phyloP scores from a whole-genome alignment of 106 monocot species.

The Chionographis japonica region DNA sequence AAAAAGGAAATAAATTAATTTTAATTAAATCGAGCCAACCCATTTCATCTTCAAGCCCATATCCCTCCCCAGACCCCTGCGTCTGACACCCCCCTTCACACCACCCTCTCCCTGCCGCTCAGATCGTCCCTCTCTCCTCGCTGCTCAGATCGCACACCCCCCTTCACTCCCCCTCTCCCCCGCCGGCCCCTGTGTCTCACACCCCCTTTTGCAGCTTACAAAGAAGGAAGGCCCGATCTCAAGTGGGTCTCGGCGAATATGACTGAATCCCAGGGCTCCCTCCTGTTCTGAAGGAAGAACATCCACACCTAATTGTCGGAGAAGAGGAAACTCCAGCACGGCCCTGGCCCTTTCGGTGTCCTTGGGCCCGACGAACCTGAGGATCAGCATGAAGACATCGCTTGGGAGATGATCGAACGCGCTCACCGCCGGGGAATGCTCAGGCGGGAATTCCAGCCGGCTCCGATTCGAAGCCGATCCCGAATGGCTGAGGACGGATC shows the following conservation, averaged over 20 bases:
- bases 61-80: too few relatives aligned
- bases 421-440: slow-evolving; percentile 26
- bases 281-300: slow-evolving; percentile 59
- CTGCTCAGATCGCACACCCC: too few relatives aligned
- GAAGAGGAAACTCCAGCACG: slow-evolving; percentile 50
- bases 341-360: slow-evolving; percentile 43
- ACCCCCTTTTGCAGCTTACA: slow-evolving; percentile 8
- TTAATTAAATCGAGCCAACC: too few relatives aligned
- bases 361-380: slow-evolving; percentile 49
- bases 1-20: too few relatives aligned
- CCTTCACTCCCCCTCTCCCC: too few relatives aligned
- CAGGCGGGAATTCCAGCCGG: neutral
- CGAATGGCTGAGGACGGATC: slow-evolving; percentile 38
- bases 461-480: slow-evolving; percentile 8
- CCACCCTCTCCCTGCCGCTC: too few relatives aligned
- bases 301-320: slow-evolving; percentile 83
- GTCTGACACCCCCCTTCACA: too few relatives aligned
- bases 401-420: slow-evolving; percentile 54
- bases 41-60: too few relatives aligned
- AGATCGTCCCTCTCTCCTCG: too few relatives aligned
- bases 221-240: slow-evolving; percentile 28
- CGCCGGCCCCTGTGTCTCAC: too few relatives aligned
- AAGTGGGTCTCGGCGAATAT: slow-evolving; percentile 78
- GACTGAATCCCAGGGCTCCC: slow-evolving; percentile 60
- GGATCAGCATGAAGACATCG: slow-evolving; percentile 69